phyloP scores from a whole-genome alignment of 768 basidiomycete species.

The Russula griseocarnosa region DNA sequence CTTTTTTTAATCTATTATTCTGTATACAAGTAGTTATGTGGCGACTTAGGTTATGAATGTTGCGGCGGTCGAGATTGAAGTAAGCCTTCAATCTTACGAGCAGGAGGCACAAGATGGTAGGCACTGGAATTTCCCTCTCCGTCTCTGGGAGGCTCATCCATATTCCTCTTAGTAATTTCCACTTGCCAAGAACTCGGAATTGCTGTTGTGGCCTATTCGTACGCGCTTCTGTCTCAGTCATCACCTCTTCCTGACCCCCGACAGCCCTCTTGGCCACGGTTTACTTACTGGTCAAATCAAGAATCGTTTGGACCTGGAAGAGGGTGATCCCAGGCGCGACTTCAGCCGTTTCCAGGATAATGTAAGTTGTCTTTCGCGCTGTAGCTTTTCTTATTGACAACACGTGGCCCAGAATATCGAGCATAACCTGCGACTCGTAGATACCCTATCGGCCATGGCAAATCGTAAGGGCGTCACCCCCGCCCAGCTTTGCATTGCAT shows the following conservation, averaged over 20 bases:
- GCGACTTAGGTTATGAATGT: slow-evolving; percentile 49
- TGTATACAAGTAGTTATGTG: neutral
- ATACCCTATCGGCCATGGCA: slow-evolving; percentile 40
- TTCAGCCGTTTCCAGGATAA: slow-evolving; percentile 41
- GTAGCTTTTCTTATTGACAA: slow-evolving; percentile 13
- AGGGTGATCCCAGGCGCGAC: slow-evolving; percentile 35
- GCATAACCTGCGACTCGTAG: slow-evolving; percentile 42
- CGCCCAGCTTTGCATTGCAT: slow-evolving; percentile 40
- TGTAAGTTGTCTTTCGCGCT: slow-evolving; percentile 18
- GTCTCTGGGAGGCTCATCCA: neutral
- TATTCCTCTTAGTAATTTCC: slow-evolving; percentile 40
- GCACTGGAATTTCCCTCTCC: slow-evolving; percentile 4
- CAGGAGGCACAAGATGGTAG: slow-evolving; percentile 46
- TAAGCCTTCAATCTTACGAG: slow-evolving; percentile 59
- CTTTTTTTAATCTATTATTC: neutral
- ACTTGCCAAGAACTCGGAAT: slow-evolving; percentile 52
- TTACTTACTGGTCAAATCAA: slow-evolving; percentile 51
- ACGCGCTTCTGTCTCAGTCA: neutral
- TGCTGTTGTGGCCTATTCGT: slow-evolving; percentile 57
- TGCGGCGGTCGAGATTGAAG: slow-evolving; percentile 63
- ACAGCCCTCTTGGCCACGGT: slow-evolving; percentile 52
- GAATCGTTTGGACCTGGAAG: slow-evolving; percentile 34
- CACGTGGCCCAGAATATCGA: slow-evolving; percentile 35
- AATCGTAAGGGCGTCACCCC: slow-evolving; percentile 42
- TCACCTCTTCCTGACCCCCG: neutral